Evolutionary conservation across 2,329 filamentous ascomycete genomes (phyloP).

Genomic region (Balansia obtecta): DNA sequence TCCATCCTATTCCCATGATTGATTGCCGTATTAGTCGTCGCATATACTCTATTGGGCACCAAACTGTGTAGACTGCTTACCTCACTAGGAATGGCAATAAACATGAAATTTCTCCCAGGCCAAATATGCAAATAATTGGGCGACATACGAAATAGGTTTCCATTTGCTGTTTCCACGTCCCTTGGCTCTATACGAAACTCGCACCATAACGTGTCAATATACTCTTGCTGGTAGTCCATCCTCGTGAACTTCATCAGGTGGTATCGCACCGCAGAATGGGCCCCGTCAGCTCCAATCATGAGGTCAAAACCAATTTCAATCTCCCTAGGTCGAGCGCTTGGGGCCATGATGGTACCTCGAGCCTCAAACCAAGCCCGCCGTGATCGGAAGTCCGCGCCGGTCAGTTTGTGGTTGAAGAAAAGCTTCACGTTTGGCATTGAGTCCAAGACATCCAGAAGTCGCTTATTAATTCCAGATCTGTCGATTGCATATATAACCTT

Average conservation of each 20-base stretch:
- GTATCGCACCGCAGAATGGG: conserved; percentile 81
- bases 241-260: conserved; percentile 92
- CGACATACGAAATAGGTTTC: conserved; percentile 58
- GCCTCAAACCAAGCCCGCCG: conserved; percentile 82
- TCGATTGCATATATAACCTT: conserved; percentile 81
- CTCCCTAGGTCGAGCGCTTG: conserved; percentile 45
- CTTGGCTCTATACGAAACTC: conserved; percentile 71
- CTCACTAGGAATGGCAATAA: conserved; percentile 80
- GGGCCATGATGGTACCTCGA: conserved; percentile 21
- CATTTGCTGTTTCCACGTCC: conserved; percentile 14
- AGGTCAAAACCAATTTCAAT: conserved; percentile 82
- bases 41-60: conserved; percentile 2
- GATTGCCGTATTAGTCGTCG: conserved; percentile 7
- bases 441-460: conserved; percentile 72
- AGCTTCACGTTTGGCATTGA: conserved; percentile 79
- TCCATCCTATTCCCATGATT: conserved; percentile 47
- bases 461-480: conserved; percentile 68
- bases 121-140: conserved; percentile 95
- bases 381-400: conserved; percentile 70
- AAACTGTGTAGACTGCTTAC: conserved; percentile 23
- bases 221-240: conserved; percentile 86
- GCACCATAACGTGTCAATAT: conserved; percentile 95
- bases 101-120: conserved; percentile 92
- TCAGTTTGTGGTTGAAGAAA: conserved; percentile 88
- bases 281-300: conserved; percentile 88